Conservation (phyloP, 225 moss, liverwort and hornwort species). For the Thuidium tamariscinum region DNA sequence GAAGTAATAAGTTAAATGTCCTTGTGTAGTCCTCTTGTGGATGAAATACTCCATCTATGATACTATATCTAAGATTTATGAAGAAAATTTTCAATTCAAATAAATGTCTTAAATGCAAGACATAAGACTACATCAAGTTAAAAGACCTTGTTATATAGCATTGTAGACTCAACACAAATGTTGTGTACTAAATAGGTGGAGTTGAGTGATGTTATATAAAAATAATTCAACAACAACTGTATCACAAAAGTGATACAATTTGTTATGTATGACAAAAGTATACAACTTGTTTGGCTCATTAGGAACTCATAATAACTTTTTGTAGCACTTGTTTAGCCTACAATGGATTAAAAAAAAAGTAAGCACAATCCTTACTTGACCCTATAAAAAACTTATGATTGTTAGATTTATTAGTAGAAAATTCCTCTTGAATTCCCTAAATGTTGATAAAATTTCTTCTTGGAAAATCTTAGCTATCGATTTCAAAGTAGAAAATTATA, state of each 20-base stretch:
- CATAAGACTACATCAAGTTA: no score
- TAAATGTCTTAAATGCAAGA: not conserved
- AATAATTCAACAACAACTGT: not conserved
- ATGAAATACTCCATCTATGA: not conserved
- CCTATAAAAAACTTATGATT: no score
- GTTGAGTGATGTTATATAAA: not conserved
- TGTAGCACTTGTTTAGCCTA: not conserved
- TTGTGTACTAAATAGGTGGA: not conserved
- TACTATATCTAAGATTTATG: not conserved
- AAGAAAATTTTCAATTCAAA: not conserved
- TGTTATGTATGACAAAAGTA: not conserved
- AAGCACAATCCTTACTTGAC: no score
- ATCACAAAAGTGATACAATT: not conserved
- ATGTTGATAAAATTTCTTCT: no score
- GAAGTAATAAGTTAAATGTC: no score
- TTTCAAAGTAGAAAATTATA: no score
- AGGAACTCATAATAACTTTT: no score
- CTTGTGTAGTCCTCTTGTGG: fast-evolving
- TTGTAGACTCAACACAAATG: not conserved
- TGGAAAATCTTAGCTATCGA: no score
- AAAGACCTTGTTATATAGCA: not conserved
- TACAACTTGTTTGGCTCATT: not conserved
- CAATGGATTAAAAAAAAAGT: no score
- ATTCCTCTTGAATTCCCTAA: no score
- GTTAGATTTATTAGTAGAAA: no score